Conservation (phyloP, 495 filamentous ascomycete genomes). For the Filosporella fistucella region DNA sequence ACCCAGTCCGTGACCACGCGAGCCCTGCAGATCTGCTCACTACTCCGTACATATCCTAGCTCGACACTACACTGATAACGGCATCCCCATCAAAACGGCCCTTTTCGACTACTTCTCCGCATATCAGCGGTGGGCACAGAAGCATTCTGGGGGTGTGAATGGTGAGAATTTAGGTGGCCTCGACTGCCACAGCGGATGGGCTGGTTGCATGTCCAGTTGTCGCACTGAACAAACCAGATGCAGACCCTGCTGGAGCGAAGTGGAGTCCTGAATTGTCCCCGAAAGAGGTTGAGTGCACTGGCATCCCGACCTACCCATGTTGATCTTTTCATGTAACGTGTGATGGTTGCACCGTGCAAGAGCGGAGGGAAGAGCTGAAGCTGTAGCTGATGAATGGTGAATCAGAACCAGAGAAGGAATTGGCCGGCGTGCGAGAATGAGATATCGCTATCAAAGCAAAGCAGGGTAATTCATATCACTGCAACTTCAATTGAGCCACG, state of each 20-base stretch:
- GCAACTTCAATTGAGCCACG: no score
- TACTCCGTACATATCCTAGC: background rate
- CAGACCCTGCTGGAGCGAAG: no score
- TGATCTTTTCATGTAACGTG: slow-evolving; percentile 8
- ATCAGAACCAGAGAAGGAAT: no score
- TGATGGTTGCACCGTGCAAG: background rate
- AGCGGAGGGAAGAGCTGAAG: no score
- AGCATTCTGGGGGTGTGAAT: background rate
- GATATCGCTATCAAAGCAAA: no score
- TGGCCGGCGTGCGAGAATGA: no score
- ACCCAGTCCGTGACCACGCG: background rate
- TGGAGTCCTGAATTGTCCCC: no score
- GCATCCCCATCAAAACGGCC: background rate
- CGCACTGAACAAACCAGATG: no score
- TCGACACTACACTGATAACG: background rate
- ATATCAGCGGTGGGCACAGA: slow-evolving; percentile 1
- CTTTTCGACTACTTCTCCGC: slow-evolving; percentile 9
- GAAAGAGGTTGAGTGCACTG: no score
- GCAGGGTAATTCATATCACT: no score
- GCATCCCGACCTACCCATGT: background rate
- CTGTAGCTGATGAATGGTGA: no score
- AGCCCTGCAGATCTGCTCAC: background rate
- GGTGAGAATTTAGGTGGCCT: slow-evolving; percentile 10
- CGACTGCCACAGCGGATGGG: slow-evolving; percentile 5
- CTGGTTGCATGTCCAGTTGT: slow-evolving; percentile 14